phyloP scores from a whole-genome alignment of 306 rosid genomes.

The Ziziphus jujuba region DNA sequence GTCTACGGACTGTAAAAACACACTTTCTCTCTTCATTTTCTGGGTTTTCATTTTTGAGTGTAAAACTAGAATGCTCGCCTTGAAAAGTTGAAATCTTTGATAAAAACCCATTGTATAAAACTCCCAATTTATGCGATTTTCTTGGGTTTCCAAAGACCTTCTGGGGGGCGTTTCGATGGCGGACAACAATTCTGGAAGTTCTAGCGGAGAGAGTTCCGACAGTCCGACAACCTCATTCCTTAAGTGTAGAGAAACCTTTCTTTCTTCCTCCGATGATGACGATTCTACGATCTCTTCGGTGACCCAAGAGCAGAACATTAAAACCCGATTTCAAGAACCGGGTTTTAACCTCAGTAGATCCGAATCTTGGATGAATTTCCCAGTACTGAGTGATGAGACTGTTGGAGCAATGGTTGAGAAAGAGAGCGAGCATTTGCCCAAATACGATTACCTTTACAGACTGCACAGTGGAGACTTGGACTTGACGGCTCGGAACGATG shows the following conservation, averaged over 20 bases:
- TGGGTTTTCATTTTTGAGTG: slow-evolving; percentile 36
- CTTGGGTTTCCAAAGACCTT: slow-evolving; percentile 27
- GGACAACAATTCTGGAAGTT: slow-evolving; percentile 23
- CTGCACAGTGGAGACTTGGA: slow-evolving; percentile 67
- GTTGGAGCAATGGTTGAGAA: slow-evolving; percentile 46
- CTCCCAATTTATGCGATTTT: slow-evolving; percentile 43
- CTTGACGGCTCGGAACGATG: slow-evolving; percentile 55
- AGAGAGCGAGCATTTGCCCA: slow-evolving; percentile 62
- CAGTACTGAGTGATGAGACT: slow-evolving; percentile 45
- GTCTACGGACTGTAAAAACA: background rate
- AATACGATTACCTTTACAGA: slow-evolving; percentile 56
- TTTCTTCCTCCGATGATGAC: slow-evolving; percentile 43
- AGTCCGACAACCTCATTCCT: slow-evolving; percentile 45
- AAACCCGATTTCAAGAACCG: slow-evolving; percentile 21
- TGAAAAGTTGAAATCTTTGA: slow-evolving; percentile 25
- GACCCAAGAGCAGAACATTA: slow-evolving; percentile 29
- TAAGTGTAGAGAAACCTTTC: slow-evolving; percentile 44
- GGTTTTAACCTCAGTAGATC: slow-evolving; percentile 35
- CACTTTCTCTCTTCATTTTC: slow-evolving; percentile 16
- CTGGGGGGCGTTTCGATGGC: slow-evolving; percentile 50
- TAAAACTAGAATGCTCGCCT: slow-evolving; percentile 8
- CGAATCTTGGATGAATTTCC: slow-evolving; percentile 30
- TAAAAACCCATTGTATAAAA: slow-evolving; percentile 22
- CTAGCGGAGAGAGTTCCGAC: too few relatives aligned
- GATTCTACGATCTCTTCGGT: slow-evolving; percentile 32